phyloP scores from a whole-genome alignment of 2,329 filamentous ascomycete genomes.

The Venturia carpophila region DNA sequence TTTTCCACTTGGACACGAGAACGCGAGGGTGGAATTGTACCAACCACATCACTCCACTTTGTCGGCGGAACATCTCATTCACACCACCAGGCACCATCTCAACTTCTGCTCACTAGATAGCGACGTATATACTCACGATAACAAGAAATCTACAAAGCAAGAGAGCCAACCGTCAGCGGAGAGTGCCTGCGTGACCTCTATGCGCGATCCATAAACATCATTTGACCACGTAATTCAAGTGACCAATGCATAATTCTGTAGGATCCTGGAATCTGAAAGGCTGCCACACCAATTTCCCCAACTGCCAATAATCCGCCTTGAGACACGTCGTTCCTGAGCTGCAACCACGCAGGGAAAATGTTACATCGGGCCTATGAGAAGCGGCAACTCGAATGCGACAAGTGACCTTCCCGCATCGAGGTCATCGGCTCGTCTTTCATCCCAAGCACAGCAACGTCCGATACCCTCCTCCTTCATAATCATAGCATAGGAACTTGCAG shows the following conservation, averaged over 20 bases:
- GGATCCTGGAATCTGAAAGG: not conserved
- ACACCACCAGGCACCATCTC: not conserved
- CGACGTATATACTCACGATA: not conserved
- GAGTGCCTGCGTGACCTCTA: not conserved
- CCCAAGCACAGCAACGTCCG: not conserved
- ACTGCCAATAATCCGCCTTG: not conserved
- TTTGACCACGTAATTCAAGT: not conserved
- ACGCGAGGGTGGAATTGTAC: not conserved
- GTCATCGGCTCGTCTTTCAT: slow-evolving; percentile 1
- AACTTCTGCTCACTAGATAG: slow-evolving; percentile 4
- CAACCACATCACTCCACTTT: not conserved
- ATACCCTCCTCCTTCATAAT: not conserved
- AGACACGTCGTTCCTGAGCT: slow-evolving; percentile 6
- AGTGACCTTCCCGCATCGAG: not conserved
- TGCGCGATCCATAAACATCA: slow-evolving; percentile 2
- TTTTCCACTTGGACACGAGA: not conserved
- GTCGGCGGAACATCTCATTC: not conserved
- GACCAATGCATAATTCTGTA: not conserved
- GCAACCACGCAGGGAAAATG: not conserved
- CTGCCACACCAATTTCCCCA: not conserved
- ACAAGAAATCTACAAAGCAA: not conserved
- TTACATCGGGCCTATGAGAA: not conserved
- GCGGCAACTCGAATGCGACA: slow-evolving; percentile 1
- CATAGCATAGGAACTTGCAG: not conserved
- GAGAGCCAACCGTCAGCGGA: not conserved